Conservation (phyloP, 371 early-diverging fungal genomes). For the Dichotomocladium elegans region DNA sequence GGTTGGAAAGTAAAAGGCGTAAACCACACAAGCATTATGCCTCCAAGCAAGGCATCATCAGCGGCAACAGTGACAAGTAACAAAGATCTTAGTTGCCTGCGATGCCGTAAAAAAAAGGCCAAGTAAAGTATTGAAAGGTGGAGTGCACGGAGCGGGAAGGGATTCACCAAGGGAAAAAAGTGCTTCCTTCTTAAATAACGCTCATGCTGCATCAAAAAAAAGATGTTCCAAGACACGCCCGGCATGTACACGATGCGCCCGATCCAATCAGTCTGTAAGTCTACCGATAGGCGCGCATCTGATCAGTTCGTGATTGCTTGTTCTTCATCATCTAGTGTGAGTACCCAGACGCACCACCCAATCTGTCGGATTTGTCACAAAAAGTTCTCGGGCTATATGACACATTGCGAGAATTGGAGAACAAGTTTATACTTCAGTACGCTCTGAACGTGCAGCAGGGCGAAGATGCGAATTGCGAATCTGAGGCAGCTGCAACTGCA, state of each 20-base stretch:
- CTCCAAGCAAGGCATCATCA: no score
- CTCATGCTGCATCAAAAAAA: not conserved
- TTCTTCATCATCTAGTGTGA: slow-evolving; percentile 34
- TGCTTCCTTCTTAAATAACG: not conserved
- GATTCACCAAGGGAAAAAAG: no score
- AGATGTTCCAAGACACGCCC: slow-evolving; percentile 52
- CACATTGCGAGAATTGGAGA: slow-evolving; percentile 35
- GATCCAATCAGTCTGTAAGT: slow-evolving; percentile 46
- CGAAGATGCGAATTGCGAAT: no score
- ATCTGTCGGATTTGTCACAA: slow-evolving; percentile 41
- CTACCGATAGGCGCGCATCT: no score
- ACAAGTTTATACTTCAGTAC: slow-evolving; percentile 36
- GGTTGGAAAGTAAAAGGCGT: no score
- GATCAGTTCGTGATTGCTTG: no score
- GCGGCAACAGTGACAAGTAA: not conserved
- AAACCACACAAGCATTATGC: no score
- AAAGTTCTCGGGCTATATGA: slow-evolving; percentile 43
- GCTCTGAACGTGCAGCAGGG: slow-evolving; percentile 12
- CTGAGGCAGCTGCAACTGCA: no score
- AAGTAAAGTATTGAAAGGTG: no score
- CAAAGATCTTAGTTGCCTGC: slow-evolving; percentile 45
- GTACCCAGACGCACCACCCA: slow-evolving; percentile 51
- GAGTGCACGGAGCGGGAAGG: no score
- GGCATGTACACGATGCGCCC: slow-evolving; percentile 43
- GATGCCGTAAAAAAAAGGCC: slow-evolving; percentile 53